Evolutionary conservation across 179 eudicot genomes (phyloP).

Genomic region (Spergularia azorica): DNA sequence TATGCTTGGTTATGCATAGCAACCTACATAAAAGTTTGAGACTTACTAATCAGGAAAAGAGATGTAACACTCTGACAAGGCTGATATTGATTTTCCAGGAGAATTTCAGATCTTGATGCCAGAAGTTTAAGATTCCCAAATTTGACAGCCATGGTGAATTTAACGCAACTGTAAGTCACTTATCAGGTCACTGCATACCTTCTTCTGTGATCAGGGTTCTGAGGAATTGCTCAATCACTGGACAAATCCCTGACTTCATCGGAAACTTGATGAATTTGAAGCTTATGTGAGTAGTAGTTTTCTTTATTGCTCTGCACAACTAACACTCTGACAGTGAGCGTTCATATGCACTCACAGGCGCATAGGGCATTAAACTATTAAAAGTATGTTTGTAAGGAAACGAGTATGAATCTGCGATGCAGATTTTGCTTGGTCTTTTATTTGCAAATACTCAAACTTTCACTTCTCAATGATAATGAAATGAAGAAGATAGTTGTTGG

Average conservation of each 20-base stretch:
- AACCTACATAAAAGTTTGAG: not conserved
- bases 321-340: too few relatives aligned
- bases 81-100: constrained; percentile 35
- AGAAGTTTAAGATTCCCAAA: constrained; percentile 44
- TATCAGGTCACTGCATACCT: not conserved
- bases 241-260: constrained; percentile 50
- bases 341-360: not conserved
- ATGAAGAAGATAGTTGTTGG: too few relatives aligned
- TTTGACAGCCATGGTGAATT: constrained; percentile 33
- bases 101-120: constrained; percentile 54
- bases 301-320: not conserved
- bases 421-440: too few relatives aligned
- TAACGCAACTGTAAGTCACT: constrained; percentile 51
- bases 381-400: too few relatives aligned
- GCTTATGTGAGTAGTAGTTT: constrained; percentile 49
- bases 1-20: too few relatives aligned
- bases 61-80: not conserved
- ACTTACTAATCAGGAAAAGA: too few relatives aligned
- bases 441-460: too few relatives aligned
- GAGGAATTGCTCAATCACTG: constrained; percentile 68
- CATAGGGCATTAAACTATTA: not conserved
- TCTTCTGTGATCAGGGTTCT: constrained; percentile 47
- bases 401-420: too few relatives aligned
- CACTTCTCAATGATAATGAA: too few relatives aligned
- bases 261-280: constrained; percentile 39